Conservation (phyloP, 192 early-diverging fungal genomes). For the Diversispora eburnea region DNA sequence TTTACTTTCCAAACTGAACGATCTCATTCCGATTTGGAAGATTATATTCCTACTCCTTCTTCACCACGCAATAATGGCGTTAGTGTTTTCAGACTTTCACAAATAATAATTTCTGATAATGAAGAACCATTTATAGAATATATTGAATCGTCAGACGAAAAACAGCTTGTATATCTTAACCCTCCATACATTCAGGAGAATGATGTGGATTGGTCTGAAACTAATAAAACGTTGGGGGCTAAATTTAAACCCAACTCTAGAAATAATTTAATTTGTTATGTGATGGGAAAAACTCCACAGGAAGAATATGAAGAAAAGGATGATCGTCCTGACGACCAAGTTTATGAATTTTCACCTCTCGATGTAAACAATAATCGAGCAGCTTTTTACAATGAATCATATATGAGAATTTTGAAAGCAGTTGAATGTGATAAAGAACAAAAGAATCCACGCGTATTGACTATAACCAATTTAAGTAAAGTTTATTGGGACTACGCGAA, state of each 20-base stretch:
- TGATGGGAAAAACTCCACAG: not conserved
- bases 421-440: not conserved
- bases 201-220: not conserved
- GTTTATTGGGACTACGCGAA: not conserved
- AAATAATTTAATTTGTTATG: constrained; percentile 10
- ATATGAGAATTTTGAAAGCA: not conserved
- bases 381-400: constrained; percentile 5
- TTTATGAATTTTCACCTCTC: not conserved
- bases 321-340: not conserved
- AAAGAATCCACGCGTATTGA: not conserved
- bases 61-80: too few species aligned
- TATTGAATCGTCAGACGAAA: too few species aligned
- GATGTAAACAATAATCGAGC: not conserved
- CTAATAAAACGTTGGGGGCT: constrained; percentile 1
- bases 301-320: not conserved
- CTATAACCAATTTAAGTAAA: not conserved
- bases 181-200: not conserved
- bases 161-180: not conserved
- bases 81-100: too few species aligned
- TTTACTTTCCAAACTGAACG: too few species aligned
- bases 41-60: too few species aligned
- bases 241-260: not conserved
- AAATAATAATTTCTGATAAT: too few species aligned
- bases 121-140: too few species aligned
- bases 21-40: too few species aligned